Evolutionary conservation across 441 rosid species (phyloP).

Genomic region (Bruguiera hainesii): DNA sequence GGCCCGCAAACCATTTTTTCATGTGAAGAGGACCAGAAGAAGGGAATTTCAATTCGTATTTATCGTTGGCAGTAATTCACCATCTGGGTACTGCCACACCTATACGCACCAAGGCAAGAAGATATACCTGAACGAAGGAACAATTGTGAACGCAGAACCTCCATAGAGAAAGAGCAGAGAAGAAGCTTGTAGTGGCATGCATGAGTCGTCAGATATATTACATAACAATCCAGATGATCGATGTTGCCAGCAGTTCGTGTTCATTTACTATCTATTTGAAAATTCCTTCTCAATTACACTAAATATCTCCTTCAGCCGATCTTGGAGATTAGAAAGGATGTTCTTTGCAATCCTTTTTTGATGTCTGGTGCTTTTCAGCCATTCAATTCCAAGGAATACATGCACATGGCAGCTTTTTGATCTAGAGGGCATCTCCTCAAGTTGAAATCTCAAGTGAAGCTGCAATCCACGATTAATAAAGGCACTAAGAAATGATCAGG

Average conservation of each 20-base stretch:
- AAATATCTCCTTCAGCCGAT: constrained; percentile 62
- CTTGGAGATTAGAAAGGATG: constrained; percentile 54
- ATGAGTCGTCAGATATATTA: constrained; percentile 3
- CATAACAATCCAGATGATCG: not conserved
- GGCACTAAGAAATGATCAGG: constrained; percentile 8
- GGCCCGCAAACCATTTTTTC: no score
- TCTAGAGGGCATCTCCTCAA: constrained; percentile 60
- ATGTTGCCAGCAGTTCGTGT: not conserved
- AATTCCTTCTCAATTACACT: constrained; percentile 71
- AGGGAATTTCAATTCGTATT: no score
- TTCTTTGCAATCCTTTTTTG: constrained; percentile 76
- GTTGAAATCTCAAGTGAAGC: constrained; percentile 84
- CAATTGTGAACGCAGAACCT: not conserved
- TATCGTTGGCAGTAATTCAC: no score
- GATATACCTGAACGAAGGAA: not conserved
- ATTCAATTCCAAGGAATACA: constrained; percentile 71
- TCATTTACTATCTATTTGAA: constrained; percentile 35
- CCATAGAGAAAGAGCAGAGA: not conserved
- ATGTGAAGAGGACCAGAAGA: no score
- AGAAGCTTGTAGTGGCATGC: not conserved
- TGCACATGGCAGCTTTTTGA: constrained; percentile 53
- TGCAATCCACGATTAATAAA: constrained; percentile 26
- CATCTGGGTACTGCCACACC: not conserved
- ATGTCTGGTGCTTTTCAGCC: constrained; percentile 84
- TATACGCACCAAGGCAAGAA: not conserved